Conservation (phyloP, 1,284 basidiomycete genomes). For the Apiotrichum veenhuisii region DNA sequence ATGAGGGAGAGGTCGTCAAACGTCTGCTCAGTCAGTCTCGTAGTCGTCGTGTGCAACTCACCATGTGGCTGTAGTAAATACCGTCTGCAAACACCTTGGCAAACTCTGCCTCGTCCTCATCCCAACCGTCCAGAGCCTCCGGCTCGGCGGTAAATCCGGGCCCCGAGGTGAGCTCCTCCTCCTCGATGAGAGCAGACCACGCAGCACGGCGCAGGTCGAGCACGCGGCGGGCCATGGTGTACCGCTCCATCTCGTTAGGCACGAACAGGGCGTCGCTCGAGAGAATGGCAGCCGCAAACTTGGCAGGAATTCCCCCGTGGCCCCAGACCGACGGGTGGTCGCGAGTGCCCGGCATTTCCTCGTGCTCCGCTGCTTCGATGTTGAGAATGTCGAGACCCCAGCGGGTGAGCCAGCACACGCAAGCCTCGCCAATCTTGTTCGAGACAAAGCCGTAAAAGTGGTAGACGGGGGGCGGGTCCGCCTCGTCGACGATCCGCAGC, state of each 20-base stretch:
- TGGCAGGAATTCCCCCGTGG: constrained; percentile 63
- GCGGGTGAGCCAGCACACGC: constrained; percentile 77
- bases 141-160: background rate
- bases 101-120: constrained; percentile 52
- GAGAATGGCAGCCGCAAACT: constrained; percentile 70
- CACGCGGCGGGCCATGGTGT: constrained; percentile 69
- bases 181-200: constrained; percentile 28
- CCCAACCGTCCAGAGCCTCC: constrained; percentile 33
- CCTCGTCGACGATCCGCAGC: background rate
- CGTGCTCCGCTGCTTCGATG: constrained; percentile 57
- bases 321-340: constrained; percentile 56
- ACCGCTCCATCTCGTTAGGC: constrained; percentile 71
- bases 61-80: constrained; percentile 88
- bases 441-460: constrained; percentile 77
- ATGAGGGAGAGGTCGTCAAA: constrained; percentile 73
- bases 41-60: constrained; percentile 44
- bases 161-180: background rate
- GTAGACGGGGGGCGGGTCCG: constrained; percentile 13
- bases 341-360: background rate
- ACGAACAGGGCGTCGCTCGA: constrained; percentile 79
- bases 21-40: constrained; percentile 51
- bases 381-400: constrained; percentile 77
- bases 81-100: constrained; percentile 68
- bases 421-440: constrained; percentile 86
- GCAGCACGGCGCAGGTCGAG: constrained; percentile 65